These are phyloP conservation scores for Trichomonas vaginalis DNA, from an alignment of 208 protist genomes.

Conservation along the genomic window DNA sequence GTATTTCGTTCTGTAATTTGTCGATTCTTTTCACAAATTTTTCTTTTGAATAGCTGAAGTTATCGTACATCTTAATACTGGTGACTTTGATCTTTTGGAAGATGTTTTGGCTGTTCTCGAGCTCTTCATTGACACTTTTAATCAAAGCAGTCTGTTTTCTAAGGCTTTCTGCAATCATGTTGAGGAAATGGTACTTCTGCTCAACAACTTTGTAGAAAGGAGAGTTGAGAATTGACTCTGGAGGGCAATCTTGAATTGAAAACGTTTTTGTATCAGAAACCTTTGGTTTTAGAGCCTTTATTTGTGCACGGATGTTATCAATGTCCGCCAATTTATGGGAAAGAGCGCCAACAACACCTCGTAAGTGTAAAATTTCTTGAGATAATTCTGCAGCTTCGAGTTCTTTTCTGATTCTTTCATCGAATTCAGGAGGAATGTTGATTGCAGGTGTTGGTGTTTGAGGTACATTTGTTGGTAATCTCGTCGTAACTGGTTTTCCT, in stretches of 20 bases:
- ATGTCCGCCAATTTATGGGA: background rate
- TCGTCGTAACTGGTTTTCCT: background rate
- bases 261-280: background rate
- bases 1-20: background rate
- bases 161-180: background rate
- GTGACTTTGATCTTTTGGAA: background rate
- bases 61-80: background rate
- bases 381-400: background rate
- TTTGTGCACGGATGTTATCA: background rate
- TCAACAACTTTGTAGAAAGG: background rate
- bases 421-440: background rate
- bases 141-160: background rate
- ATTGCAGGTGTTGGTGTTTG: background rate
- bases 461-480: background rate
- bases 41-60: background rate
- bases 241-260: background rate
- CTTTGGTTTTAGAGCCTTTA: background rate
- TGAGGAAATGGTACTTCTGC: background rate
- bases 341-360: background rate
- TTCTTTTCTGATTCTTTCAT: background rate
- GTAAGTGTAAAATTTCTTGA: background rate
- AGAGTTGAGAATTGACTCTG: background rate
- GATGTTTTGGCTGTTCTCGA: background rate
- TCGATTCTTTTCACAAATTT: background rate
- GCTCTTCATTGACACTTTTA: background rate